Conservation (phyloP, 2,329 filamentous ascomycete genomes). For the Rasamsonia emersonii region DNA sequence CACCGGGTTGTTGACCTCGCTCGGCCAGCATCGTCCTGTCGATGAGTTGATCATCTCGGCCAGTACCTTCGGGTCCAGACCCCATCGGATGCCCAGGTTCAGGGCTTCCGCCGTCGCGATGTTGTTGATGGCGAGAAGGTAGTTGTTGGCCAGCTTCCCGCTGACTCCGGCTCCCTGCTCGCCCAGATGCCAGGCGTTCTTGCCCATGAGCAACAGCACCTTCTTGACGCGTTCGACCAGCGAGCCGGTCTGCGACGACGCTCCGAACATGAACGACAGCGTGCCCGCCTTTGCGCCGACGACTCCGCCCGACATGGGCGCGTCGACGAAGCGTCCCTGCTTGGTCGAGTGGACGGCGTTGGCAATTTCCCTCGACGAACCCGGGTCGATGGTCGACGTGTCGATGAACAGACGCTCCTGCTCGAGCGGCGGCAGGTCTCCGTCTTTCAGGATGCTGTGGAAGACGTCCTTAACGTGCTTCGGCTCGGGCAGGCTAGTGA, state of each 20-base stretch:
- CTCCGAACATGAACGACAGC: conserved; percentile 92
- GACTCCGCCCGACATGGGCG: conserved; percentile 93
- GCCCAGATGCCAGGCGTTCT: conserved; percentile 77
- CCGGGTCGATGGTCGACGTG: conserved; percentile 91
- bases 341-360: conserved; percentile 56
- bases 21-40: conserved; percentile 93
- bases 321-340: conserved; percentile 77
- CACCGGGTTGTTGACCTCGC: conserved; percentile 91
- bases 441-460: conserved; percentile 59
- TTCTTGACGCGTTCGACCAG: conserved; percentile 58
- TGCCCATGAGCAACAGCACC: conserved; percentile 73
- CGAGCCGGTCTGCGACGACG: conserved; percentile 42
- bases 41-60: conserved; percentile 85
- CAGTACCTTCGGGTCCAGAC: conserved; percentile 57
- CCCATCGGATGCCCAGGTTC: conserved; percentile 57
- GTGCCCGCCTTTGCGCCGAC: conserved; percentile 82
- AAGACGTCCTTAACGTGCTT: conserved; percentile 81
- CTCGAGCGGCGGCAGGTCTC: conserved; percentile 41
- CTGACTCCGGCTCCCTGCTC: conserved; percentile 75
- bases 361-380: conserved; percentile 71
- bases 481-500: conserved; percentile 85
- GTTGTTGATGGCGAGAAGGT: conserved; percentile 89
- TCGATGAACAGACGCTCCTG: conserved; percentile 79
- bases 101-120: conserved; percentile 61
- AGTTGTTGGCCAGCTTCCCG: conserved; percentile 95